Evolutionary conservation across 257 asterid species (phyloP).

Genomic region (Verbena officinalis): DNA sequence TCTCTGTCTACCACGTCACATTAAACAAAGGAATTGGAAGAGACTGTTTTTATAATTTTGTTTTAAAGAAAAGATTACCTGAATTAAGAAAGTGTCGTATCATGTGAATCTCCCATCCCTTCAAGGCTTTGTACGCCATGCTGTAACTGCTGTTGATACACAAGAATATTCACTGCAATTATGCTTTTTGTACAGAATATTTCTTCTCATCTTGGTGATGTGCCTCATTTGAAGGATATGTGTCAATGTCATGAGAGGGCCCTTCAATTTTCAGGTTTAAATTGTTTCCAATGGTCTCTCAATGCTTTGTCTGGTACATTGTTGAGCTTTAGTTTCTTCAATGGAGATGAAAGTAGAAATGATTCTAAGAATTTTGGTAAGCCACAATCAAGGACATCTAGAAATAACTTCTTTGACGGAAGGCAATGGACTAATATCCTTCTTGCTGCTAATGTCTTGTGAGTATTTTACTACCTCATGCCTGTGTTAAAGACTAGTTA

Average conservation of each 20-base stretch:
- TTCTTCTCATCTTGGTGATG: slow-evolving; percentile 49
- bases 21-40: slow-evolving; percentile 6
- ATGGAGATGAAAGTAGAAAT: slow-evolving; percentile 50
- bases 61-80: not conserved
- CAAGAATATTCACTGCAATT: slow-evolving; percentile 24
- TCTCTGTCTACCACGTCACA: not conserved
- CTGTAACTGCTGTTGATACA: slow-evolving; percentile 16
- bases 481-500: not conserved
- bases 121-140: slow-evolving; percentile 9
- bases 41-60: no score
- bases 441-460: slow-evolving; percentile 76
- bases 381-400: slow-evolving; percentile 44
- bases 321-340: slow-evolving; percentile 59
- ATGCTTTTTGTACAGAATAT: slow-evolving; percentile 47
- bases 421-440: slow-evolving; percentile 74
- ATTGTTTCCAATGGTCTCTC: slow-evolving; percentile 50
- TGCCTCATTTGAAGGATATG: slow-evolving; percentile 46
- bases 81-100: slow-evolving; percentile 10
- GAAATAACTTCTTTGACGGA: slow-evolving; percentile 48
- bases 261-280: slow-evolving; percentile 47
- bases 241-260: slow-evolving; percentile 54
- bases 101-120: slow-evolving; percentile 9
- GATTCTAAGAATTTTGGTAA: slow-evolving; percentile 39
- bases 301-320: slow-evolving; percentile 46
- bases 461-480: slow-evolving; percentile 43